Base-by-base conservation (phyloP, 345 rosid species). In the Brassica nigra region DNA sequence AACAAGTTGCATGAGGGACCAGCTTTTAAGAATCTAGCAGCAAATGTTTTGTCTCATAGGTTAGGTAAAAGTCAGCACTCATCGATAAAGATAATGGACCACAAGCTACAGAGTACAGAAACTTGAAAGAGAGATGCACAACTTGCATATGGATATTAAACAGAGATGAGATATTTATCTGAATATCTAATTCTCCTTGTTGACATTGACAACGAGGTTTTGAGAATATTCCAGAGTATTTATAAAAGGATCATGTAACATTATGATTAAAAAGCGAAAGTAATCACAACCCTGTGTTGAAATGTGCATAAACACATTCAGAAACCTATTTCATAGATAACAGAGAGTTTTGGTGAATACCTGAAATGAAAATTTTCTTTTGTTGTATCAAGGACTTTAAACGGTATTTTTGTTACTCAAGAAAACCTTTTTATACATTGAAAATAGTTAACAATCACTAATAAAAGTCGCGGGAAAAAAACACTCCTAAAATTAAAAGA, bases 281-380 rank as follows among this genome's bases (percentile, higher is more conserved):
- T 33, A 52, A 20, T 28, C 63, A 66, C 65, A 66, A 73, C 8
- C 67, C 30, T 3, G 20, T 14, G 4, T 55, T 20, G 42, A 58
- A 23, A 11, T 0, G 29, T 20, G 18, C 15, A 7, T 23, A 47
- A 7, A 67, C 44, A 70, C 34, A 79, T 30, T 61, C 4, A 47
- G 63, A 31, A 23, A 58, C 31, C 44, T 73, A 16, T 62, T 62
- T 37, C 59, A 73, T 18, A 42, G 69, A 37, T 16, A 47, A 20
- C 2, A 57, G 16, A 62, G 47, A 30, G 44, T 20, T 30, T 44
- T 23, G 54, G n/a, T 7, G 52, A n/a, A 49, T 80, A 91, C 66
- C 94, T 8, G 91, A 90, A 77, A 70, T 31, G 29, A 33, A 31
- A 62, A 49, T 20, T 9, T 36, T 23, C 1, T 8, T 61, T 70